Percentiles rank a stretch among this genome's conserved stretches.
Evolutionary conservation across 139 green algal species (phyloP).

Genomic region (Chlamydomonas applanata): DNA sequence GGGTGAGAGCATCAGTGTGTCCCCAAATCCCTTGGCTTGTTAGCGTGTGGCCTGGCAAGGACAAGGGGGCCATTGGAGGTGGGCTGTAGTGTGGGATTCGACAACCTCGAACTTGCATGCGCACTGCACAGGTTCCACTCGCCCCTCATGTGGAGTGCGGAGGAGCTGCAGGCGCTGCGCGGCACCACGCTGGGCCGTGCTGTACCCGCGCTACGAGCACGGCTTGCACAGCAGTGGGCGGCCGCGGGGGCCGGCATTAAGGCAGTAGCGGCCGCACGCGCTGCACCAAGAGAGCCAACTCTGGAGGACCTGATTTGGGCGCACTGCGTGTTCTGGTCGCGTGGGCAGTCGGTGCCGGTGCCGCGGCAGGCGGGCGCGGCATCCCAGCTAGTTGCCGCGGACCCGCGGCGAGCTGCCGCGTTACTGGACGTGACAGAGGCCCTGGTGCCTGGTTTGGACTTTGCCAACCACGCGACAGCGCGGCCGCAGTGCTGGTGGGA

Average conservation of each 20-base stretch:
- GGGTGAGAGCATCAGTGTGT: too few relatives aligned
- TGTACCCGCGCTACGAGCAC: background rate
- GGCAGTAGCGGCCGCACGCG: conserved; percentile 7
- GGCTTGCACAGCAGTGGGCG: conserved; percentile 36
- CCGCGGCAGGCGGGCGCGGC: background rate
- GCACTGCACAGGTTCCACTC: conserved; percentile 46
- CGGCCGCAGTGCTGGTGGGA: conserved; percentile 58
- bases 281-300: conserved; percentile 22
- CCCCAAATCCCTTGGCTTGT: too few relatives aligned
- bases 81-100: background rate
- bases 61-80: too few relatives aligned
- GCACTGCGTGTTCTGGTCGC: conserved; percentile 51
- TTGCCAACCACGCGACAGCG: conserved; percentile 72
- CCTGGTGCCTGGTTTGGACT: conserved; percentile 85
- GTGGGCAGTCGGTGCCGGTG: conserved; percentile 51
- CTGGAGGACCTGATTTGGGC: conserved; percentile 77
- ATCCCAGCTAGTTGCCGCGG: background rate
- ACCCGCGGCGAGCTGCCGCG: conserved; percentile 15
- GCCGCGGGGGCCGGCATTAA: conserved; percentile 12
- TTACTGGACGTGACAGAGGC: conserved; percentile 60
- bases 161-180: conserved; percentile 62
- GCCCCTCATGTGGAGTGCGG: conserved; percentile 42
- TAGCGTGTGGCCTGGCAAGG: too few relatives aligned
- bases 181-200: conserved; percentile 70
- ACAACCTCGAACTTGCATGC: too few relatives aligned